Evolutionary conservation across 2,329 filamentous ascomycete genomes (phyloP).

Genomic region (Venturia nashicola): DNA sequence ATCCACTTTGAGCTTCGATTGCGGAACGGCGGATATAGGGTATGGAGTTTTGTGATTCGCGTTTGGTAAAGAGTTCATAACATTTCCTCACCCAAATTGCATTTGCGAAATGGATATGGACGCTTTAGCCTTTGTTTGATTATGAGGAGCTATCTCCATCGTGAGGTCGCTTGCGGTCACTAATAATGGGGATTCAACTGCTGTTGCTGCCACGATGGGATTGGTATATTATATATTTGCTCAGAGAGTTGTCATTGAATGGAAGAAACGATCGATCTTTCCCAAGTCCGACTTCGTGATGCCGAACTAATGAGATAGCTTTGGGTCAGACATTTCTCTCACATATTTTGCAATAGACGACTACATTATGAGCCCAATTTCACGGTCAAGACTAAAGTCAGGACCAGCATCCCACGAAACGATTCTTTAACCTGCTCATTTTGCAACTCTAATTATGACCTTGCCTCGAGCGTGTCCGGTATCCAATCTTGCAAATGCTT

Average conservation of each 20-base stretch:
- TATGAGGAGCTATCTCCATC: background rate
- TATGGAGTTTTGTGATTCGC: background rate
- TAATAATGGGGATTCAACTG: background rate
- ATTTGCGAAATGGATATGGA: background rate
- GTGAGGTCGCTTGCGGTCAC: background rate
- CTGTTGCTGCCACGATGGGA: background rate
- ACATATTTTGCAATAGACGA: too few species aligned
- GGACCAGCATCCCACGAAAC: too few species aligned
- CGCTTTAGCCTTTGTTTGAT: background rate
- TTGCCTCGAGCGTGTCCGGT: too few species aligned
- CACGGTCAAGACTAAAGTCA: too few species aligned
- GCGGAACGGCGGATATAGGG: background rate
- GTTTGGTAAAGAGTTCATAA: background rate
- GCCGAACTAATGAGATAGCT: too few species aligned
- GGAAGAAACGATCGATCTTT: background rate
- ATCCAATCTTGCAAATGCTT: too few species aligned
- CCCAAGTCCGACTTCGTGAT: background rate
- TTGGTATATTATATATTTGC: background rate
- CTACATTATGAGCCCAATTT: too few species aligned
- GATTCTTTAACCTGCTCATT: too few species aligned
- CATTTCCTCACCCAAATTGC: background rate
- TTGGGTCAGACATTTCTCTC: too few species aligned
- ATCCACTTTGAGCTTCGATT: background rate
- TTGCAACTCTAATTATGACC: too few species aligned
- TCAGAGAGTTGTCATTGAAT: background rate